These are phyloP conservation scores for Cryphonectria parasitica DNA, from an alignment of 2,329 filamentous ascomycete genomes.

Conservation along the genomic window DNA sequence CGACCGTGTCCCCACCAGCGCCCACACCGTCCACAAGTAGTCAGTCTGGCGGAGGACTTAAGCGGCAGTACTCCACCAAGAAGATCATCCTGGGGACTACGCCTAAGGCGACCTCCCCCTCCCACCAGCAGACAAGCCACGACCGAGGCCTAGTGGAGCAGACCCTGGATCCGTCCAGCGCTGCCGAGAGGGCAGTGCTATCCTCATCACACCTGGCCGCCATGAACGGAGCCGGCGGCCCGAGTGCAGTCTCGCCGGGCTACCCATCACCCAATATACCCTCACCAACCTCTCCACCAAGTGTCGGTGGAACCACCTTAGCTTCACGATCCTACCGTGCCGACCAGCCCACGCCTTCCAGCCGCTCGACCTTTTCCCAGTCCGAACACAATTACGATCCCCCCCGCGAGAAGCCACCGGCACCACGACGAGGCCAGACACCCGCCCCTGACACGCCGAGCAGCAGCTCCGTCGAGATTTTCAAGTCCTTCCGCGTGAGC, in stretches of 20 bases:
- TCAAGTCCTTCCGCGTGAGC: slow-evolving; percentile 97
- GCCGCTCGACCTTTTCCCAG: slow-evolving; percentile 59
- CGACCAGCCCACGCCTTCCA: slow-evolving; percentile 58
- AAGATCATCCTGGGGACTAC: slow-evolving; percentile 72
- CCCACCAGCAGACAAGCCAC: slow-evolving; percentile 70
- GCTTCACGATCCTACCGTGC: slow-evolving; percentile 63
- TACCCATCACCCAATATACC: slow-evolving; percentile 70
- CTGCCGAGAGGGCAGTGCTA: slow-evolving; percentile 67
- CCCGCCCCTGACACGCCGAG: slow-evolving; percentile 65
- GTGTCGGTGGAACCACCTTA: slow-evolving; percentile 56
- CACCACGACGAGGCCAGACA: slow-evolving; percentile 63
- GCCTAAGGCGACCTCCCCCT: slow-evolving; percentile 78
- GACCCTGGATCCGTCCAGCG: slow-evolving; percentile 69
- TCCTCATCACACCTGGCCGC: slow-evolving; percentile 72
- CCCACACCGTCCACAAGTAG: slow-evolving; percentile 58
- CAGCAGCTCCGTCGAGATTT: slow-evolving; percentile 79
- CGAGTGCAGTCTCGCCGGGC: slow-evolving; percentile 56
- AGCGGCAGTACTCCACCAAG: slow-evolving; percentile 76
- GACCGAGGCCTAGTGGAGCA: slow-evolving; percentile 67
- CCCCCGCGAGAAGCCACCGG: slow-evolving; percentile 42
- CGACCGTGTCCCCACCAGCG: slow-evolving; percentile 59
- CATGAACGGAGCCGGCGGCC: slow-evolving; percentile 64
- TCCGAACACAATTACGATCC: slow-evolving; percentile 49
- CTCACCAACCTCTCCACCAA: slow-evolving; percentile 70
- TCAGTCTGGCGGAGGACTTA: slow-evolving; percentile 59